These are phyloP conservation scores for Tylopilus sp. DNA, from an alignment of 1,284 basidiomycete species.

Conservation along the genomic window DNA sequence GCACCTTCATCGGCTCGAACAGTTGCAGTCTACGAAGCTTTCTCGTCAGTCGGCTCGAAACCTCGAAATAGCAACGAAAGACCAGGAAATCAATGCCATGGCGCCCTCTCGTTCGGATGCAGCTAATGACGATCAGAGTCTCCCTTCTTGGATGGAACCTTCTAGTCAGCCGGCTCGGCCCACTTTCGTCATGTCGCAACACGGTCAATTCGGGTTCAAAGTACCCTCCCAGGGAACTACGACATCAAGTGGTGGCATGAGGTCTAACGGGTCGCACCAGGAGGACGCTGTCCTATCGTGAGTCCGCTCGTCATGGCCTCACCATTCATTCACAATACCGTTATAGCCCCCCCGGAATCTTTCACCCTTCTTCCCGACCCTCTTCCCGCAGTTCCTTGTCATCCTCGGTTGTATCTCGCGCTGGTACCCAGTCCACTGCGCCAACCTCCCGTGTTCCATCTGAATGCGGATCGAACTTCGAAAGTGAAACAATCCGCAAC, in stretches of 20 bases:
- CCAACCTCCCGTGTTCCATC: not conserved
- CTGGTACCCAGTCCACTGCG: not conserved
- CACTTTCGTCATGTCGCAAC: not conserved
- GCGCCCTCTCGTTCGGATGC: not conserved
- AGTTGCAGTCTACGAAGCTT: not conserved
- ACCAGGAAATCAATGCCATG: not conserved
- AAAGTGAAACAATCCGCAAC: too few relatives aligned
- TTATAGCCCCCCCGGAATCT: not conserved
- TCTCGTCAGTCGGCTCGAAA: not conserved
- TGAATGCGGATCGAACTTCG: not conserved
- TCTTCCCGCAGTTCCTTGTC: not conserved
- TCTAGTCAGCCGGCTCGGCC: not conserved
- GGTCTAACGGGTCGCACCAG: too few relatives aligned
- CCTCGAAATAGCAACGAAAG: not conserved
- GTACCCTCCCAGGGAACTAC: not conserved
- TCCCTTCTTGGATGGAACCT: not conserved
- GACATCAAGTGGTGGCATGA: too few relatives aligned
- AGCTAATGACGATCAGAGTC: not conserved
- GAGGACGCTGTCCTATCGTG: too few relatives aligned
- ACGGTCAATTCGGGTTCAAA: not conserved
- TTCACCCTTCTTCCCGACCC: not conserved
- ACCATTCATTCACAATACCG: too few relatives aligned
- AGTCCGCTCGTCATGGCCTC: too few relatives aligned
- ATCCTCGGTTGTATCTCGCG: not conserved
- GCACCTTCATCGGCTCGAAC: not conserved